Evolutionary conservation across 176 grass and related monocot species (phyloP).

Genomic region (Oryza meyeriana): DNA sequence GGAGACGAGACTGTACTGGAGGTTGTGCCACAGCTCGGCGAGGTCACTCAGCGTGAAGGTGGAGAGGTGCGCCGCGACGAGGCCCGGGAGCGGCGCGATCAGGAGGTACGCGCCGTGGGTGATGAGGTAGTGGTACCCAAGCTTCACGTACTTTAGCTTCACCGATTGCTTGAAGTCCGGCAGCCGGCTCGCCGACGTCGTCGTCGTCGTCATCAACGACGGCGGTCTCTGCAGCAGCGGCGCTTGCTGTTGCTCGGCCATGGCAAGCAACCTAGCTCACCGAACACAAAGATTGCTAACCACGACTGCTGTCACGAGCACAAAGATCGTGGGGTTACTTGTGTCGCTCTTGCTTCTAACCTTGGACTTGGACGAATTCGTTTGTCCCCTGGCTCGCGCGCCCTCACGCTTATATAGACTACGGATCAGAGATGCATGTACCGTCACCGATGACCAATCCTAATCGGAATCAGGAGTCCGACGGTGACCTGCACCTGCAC

Average conservation of each 20-base stretch:
- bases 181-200: neutral
- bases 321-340: neutral
- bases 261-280: neutral
- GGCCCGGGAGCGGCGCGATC: slow-evolving; percentile 12
- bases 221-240: neutral
- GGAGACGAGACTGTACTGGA: slow-evolving; percentile 42
- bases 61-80: slow-evolving; percentile 54
- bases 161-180: slow-evolving; percentile 61
- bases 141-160: slow-evolving; percentile 85
- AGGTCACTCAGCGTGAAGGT: slow-evolving; percentile 44
- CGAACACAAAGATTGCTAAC: neutral
- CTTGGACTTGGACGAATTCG: neutral
- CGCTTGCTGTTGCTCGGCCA: slow-evolving; percentile 5
- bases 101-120: slow-evolving; percentile 60
- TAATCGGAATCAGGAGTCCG: neutral
- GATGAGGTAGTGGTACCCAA: slow-evolving; percentile 67
- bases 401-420: neutral
- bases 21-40: slow-evolving; percentile 28
- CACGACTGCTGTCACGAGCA: neutral
- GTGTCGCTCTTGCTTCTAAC: neutral
- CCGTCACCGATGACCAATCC: neutral
- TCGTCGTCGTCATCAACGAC: neutral
- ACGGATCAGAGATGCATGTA: neutral
- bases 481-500: neutral
- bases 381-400: neutral